These are phyloP conservation scores for Pontederia paniculata DNA, from an alignment of 176 grass and related monocot species.

Conservation along the genomic window DNA sequence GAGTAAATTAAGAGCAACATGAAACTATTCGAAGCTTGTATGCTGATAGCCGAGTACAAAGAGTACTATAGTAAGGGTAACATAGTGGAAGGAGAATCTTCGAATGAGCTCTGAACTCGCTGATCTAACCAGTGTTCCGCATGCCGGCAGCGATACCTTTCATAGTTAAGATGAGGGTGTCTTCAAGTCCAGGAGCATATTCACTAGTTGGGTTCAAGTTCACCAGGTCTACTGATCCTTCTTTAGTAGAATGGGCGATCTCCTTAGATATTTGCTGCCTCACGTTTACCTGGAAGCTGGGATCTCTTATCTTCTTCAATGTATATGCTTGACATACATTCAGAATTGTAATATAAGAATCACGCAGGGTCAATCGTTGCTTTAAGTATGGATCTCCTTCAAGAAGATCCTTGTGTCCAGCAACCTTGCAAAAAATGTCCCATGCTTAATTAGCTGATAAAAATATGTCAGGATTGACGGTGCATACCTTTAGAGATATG, in stretches of 20 bases:
- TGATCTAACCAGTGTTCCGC: slow-evolving; percentile 25
- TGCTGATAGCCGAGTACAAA: too few species aligned
- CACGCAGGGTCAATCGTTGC: slow-evolving; percentile 15
- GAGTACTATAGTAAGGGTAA: too few species aligned
- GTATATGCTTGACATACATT: slow-evolving; percentile 21
- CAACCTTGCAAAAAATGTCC: slow-evolving; percentile 9
- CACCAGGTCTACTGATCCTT: slow-evolving; percentile 18
- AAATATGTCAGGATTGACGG: too few species aligned
- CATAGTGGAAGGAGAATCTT: too few species aligned
- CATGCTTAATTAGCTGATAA: too few species aligned
- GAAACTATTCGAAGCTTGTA: too few species aligned
- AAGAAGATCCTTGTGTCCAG: slow-evolving; percentile 31
- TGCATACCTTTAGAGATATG: too few species aligned
- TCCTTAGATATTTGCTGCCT: slow-evolving; percentile 14
- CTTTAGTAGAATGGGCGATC: neutral
- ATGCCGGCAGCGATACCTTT: slow-evolving; percentile 22
- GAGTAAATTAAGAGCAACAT: too few species aligned
- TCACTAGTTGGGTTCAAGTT: slow-evolving; percentile 33
- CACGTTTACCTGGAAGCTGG: slow-evolving; percentile 14
- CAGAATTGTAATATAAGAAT: slow-evolving; percentile 14
- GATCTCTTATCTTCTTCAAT: slow-evolving; percentile 22
- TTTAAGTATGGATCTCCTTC: slow-evolving; percentile 33
- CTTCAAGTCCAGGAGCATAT: slow-evolving; percentile 19
- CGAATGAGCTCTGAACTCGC: too few species aligned
- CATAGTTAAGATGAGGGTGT: slow-evolving; percentile 17